These are phyloP conservation scores for Canavalia ensiformis DNA, from an alignment of 306 rosid genomes.

Conservation along the genomic window DNA sequence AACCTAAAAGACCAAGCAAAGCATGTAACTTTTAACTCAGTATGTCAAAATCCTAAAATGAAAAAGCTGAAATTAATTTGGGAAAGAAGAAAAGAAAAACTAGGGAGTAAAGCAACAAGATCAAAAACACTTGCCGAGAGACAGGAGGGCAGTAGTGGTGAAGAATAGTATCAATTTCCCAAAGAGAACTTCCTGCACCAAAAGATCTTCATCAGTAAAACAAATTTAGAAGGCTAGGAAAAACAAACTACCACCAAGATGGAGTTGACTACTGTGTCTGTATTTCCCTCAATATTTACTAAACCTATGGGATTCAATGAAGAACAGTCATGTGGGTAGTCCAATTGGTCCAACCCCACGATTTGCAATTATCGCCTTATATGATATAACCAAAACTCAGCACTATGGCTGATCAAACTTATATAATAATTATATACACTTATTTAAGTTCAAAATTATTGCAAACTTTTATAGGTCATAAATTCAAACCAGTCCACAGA, in stretches of 20 bases:
- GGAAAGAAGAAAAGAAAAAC: slow-evolving; percentile 16
- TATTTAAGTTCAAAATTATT: neutral
- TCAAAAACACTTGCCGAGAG: slow-evolving; percentile 68
- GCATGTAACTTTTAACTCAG: neutral
- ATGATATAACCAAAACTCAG: slow-evolving; percentile 21
- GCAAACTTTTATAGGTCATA: slow-evolving; percentile 14
- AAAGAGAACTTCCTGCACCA: slow-evolving; percentile 90
- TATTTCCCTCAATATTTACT: neutral
- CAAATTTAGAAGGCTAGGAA: neutral
- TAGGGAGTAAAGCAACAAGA: neutral
- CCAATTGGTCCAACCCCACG: slow-evolving; percentile 16
- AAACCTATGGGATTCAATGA: neutral
- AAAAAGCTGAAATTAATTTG: neutral
- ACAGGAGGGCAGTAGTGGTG: slow-evolving; percentile 96
- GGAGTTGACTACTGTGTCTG: slow-evolving; percentile 19
- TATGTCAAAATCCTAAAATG: slow-evolving; percentile 12
- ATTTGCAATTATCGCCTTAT: neutral
- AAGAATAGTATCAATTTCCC: slow-evolving; percentile 88
- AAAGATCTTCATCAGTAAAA: slow-evolving; percentile 47
- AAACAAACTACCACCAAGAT: slow-evolving; percentile 7
- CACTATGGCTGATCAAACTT: neutral
- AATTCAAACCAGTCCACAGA: slow-evolving; percentile 25
- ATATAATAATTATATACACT: neutral
- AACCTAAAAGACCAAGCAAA: slow-evolving; percentile 62
- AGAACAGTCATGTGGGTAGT: slow-evolving; percentile 27